phyloP scores from a whole-genome alignment of 768 basidiomycete species.

The Antrodiella citrinella region DNA sequence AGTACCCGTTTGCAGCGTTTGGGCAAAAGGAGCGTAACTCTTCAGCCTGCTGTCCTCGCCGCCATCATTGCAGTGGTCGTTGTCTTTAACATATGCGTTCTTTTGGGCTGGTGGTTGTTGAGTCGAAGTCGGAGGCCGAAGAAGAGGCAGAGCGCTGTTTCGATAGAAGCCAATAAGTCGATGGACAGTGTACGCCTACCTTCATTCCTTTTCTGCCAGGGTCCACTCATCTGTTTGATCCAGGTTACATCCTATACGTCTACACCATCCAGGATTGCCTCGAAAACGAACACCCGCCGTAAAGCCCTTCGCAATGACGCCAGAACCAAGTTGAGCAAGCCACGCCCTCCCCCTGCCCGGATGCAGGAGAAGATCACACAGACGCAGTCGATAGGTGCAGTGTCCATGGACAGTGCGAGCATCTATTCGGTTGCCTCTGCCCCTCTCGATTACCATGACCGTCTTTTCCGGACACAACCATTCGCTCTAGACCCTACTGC shows the following conservation, averaged over 20 bases:
- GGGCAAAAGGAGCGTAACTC: background rate
- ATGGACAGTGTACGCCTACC: too few relatives aligned
- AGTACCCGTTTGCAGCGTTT: background rate
- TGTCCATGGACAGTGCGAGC: slow-evolving; percentile 23
- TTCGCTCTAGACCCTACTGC: slow-evolving; percentile 13
- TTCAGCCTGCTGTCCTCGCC: slow-evolving; percentile 7
- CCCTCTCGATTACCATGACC: slow-evolving; percentile 19
- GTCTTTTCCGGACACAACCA: slow-evolving; percentile 13
- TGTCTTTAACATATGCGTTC: slow-evolving; percentile 10
- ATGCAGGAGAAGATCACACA: background rate
- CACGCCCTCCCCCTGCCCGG: background rate
- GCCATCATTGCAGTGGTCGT: slow-evolving; percentile 11
- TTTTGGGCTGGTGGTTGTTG: slow-evolving; percentile 6
- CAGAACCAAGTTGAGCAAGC: background rate
- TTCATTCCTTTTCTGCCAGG: too few relatives aligned
- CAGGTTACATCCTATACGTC: background rate
- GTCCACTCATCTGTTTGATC: too few relatives aligned
- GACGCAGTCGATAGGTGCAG: background rate
- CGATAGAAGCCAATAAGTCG: too few relatives aligned
- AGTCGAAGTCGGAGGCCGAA: background rate
- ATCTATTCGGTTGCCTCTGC: slow-evolving; percentile 31
- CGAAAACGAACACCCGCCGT: background rate
- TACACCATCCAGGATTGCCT: background rate
- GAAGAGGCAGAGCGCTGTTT: background rate
- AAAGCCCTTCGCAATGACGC: background rate